Evolutionary conservation across 2,329 filamentous ascomycete genomes (phyloP).

Genomic region (Apiospora marii): DNA sequence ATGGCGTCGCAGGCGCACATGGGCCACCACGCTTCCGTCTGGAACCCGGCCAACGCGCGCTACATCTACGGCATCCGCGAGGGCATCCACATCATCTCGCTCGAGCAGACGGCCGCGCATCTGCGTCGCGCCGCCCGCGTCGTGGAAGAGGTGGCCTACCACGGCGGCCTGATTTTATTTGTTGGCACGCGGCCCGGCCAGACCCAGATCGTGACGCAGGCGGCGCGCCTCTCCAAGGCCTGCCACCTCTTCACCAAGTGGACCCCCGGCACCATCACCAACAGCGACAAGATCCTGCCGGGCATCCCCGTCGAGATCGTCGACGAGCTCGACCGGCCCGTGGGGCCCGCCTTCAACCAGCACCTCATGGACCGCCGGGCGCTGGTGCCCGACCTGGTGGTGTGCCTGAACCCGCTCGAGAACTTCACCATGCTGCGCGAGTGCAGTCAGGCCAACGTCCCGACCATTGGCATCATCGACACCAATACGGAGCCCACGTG

Average conservation of each 20-base stretch:
- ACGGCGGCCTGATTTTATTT: constrained; percentile 87
- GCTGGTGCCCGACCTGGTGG: constrained; percentile 86
- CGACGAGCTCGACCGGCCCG: constrained; percentile 71
- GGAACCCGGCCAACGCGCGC: constrained; percentile 92
- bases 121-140: constrained; percentile 93
- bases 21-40: constrained; percentile 88
- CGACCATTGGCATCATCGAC: constrained; percentile 94
- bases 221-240: constrained; percentile 77
- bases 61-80: constrained; percentile 94
- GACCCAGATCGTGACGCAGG: constrained; percentile 79
- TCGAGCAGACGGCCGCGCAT: constrained; percentile 88
- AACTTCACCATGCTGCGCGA: constrained; percentile 92
- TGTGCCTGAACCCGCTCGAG: constrained; percentile 91
- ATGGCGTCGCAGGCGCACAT: constrained; percentile 88
- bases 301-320: constrained; percentile 76
- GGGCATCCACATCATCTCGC: constrained; percentile 90
- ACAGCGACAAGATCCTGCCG: constrained; percentile 87
- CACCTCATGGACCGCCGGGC: constrained; percentile 70
- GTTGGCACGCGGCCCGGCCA: constrained; percentile 88
- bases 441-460: constrained; percentile 86
- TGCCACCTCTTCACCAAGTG: constrained; percentile 94
- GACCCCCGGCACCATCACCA: constrained; percentile 91
- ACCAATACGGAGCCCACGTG: constrained; percentile 91
- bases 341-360: constrained; percentile 66
- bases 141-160: constrained; percentile 83